Evolutionary conservation across 257 asterid genomes (phyloP).

Genomic region (Solanum pinnatisectum): DNA sequence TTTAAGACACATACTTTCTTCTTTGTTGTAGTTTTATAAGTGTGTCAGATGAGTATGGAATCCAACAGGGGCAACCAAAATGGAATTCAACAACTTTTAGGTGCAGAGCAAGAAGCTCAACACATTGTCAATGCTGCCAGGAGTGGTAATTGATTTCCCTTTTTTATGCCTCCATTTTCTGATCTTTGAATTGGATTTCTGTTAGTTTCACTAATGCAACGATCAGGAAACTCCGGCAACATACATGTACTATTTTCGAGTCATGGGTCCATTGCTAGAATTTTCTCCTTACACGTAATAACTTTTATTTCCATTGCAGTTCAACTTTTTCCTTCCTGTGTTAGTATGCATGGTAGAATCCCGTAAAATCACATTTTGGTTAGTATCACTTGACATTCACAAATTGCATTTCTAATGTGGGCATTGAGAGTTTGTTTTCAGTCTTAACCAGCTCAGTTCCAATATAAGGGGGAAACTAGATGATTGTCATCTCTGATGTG

Average conservation of each 20-base stretch:
- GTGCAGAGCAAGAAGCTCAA: conserved; percentile 29
- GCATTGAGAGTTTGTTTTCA: background rate
- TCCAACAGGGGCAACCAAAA: conserved; percentile 15
- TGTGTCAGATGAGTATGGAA: conserved; percentile 7
- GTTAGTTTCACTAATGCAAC: background rate
- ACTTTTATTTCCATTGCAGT: background rate
- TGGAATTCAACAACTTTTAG: conserved; percentile 19
- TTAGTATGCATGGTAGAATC: background rate
- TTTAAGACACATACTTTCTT: background rate
- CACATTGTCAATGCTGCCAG: conserved; percentile 26
- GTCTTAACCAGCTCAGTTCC: background rate
- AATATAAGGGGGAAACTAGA: background rate
- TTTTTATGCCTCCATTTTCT: background rate
- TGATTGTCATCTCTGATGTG: background rate
- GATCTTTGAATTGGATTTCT: background rate
- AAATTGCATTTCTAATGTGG: background rate
- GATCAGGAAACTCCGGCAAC: background rate
- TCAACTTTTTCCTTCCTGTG: background rate
- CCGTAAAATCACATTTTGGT: background rate
- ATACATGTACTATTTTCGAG: background rate
- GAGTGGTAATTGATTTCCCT: conserved; percentile 4
- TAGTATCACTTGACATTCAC: background rate
- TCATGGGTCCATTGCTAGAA: background rate
- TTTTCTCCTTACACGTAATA: background rate
- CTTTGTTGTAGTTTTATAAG: background rate